These are phyloP conservation scores for Globisporangium barbulae DNA, from an alignment of 352 stramenopile genomes.

Conservation along the genomic window DNA sequence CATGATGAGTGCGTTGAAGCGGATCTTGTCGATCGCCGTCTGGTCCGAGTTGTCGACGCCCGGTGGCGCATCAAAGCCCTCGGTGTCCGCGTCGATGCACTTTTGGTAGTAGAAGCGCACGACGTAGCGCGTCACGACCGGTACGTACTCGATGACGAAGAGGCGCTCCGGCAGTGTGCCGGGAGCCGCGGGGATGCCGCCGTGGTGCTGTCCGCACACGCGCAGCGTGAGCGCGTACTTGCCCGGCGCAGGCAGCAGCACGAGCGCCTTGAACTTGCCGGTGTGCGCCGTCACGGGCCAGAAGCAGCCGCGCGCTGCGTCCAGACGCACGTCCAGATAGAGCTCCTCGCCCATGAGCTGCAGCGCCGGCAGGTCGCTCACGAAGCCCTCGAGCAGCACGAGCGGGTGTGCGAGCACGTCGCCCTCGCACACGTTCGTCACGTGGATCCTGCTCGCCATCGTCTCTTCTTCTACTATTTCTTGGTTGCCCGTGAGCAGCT, in stretches of 20 bases:
- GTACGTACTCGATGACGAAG: slow-evolving; percentile 39
- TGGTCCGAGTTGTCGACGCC: slow-evolving; percentile 54
- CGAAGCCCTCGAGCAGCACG: slow-evolving; percentile 46
- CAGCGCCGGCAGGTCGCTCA: slow-evolving; percentile 15
- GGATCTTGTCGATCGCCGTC: slow-evolving; percentile 44
- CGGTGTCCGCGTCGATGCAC: slow-evolving; percentile 30
- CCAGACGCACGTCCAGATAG: slow-evolving; percentile 44
- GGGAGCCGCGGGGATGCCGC: not conserved
- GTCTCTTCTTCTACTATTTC: too few relatives aligned
- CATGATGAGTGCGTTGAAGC: slow-evolving; percentile 53
- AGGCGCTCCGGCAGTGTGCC: slow-evolving; percentile 7
- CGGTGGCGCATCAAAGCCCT: slow-evolving; percentile 57
- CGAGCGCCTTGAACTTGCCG: slow-evolving; percentile 59
- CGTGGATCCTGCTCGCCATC: slow-evolving; percentile 32
- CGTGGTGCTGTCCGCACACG: not conserved
- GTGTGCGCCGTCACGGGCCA: slow-evolving; percentile 43
- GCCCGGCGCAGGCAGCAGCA: slow-evolving; percentile 46
- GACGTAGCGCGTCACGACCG: slow-evolving; percentile 25
- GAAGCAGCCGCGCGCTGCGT: slow-evolving; percentile 21
- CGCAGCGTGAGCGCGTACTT: slow-evolving; percentile 33
- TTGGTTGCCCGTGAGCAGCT: not conserved
- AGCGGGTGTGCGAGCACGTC: slow-evolving; percentile 65
- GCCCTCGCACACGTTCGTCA: slow-evolving; percentile 83
- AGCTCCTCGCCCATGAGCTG: slow-evolving; percentile 12
- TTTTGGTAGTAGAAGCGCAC: slow-evolving; percentile 76